Percentiles rank a stretch among this genome's conserved stretches.
These are phyloP conservation scores for Quercus lobata DNA, from an alignment of 331 rosid species.

Conservation along the genomic window DNA sequence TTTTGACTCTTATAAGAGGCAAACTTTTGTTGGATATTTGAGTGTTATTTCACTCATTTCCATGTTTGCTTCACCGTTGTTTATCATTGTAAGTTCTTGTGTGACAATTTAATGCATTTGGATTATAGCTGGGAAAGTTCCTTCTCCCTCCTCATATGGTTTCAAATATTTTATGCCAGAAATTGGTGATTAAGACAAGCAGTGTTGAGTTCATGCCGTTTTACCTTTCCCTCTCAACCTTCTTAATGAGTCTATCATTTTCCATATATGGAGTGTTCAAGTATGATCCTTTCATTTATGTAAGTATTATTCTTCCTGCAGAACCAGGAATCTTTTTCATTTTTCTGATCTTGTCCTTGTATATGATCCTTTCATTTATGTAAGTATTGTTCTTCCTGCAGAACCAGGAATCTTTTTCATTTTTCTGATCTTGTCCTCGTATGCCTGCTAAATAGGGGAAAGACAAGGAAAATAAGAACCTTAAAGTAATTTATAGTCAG, in stretches of 20 bases:
- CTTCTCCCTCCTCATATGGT: background rate
- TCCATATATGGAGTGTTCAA: slow-evolving; percentile 46
- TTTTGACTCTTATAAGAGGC: slow-evolving; percentile 21
- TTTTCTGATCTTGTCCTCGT: background rate
- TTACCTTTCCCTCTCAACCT: slow-evolving; percentile 63
- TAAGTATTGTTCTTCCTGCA: slow-evolving; percentile 24
- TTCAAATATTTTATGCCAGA: slow-evolving; percentile 22
- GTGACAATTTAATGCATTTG: background rate
- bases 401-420: background rate
- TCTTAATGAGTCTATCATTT: slow-evolving; percentile 57
- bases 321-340: no score
- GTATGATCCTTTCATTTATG: background rate
- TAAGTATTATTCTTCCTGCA: no score
- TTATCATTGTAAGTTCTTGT: slow-evolving; percentile 49
- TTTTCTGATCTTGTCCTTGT: no score
- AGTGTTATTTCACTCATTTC: slow-evolving; percentile 48
- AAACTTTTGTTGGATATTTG: slow-evolving; percentile 36
- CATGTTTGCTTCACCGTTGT: slow-evolving; percentile 65
- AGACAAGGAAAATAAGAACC: background rate
- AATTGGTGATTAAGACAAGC: slow-evolving; percentile 51
- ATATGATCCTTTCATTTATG: slow-evolving; percentile 44
- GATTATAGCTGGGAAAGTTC: background rate
- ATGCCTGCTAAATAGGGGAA: background rate
- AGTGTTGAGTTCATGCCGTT: slow-evolving; percentile 68
- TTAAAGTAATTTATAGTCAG: background rate